Conservation (phyloP, 306 rosid genomes). For the Arachis hypogaea region DNA sequence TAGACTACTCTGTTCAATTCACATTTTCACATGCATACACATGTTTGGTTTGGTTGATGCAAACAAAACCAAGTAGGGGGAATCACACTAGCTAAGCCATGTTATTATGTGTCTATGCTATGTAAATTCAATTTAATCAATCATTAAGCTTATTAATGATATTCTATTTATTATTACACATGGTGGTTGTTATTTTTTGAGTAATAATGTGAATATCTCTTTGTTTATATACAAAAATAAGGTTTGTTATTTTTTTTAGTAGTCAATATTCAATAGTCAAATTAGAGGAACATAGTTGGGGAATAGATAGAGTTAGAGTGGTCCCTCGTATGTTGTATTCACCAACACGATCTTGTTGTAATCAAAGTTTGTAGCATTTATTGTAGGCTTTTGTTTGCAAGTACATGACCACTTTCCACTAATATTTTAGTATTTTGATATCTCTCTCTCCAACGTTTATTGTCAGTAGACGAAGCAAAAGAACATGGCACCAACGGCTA, state of each 20-base stretch:
- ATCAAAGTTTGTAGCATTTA: constrained; percentile 32
- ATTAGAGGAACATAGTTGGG: constrained; percentile 39
- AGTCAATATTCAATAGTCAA: constrained; percentile 37
- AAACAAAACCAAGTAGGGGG: not conserved
- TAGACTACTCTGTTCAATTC: not conserved
- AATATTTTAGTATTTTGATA: constrained; percentile 27
- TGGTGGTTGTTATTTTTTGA: not conserved
- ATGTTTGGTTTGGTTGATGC: constrained; percentile 39
- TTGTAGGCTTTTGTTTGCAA: constrained; percentile 34
- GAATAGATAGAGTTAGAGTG: constrained; percentile 37
- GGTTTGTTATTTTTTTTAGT: not conserved
- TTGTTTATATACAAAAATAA: not conserved
- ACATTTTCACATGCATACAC: constrained; percentile 41
- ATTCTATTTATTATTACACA: too few relatives aligned
- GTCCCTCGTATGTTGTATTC: constrained; percentile 45
- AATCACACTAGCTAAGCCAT: constrained; percentile 27
- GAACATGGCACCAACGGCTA: not conserved
- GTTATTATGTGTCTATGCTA: constrained; percentile 10
- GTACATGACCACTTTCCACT: constrained; percentile 4
- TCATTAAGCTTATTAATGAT: too few relatives aligned
- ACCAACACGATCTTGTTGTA: constrained; percentile 34
- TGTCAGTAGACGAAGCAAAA: not conserved
- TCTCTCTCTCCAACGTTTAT: not conserved
- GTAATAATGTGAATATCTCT: not conserved
- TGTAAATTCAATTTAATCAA: not conserved